Evolutionary conservation across 192 early-diverging fungal species (phyloP).

Genomic region (Coemansia sp.): DNA sequence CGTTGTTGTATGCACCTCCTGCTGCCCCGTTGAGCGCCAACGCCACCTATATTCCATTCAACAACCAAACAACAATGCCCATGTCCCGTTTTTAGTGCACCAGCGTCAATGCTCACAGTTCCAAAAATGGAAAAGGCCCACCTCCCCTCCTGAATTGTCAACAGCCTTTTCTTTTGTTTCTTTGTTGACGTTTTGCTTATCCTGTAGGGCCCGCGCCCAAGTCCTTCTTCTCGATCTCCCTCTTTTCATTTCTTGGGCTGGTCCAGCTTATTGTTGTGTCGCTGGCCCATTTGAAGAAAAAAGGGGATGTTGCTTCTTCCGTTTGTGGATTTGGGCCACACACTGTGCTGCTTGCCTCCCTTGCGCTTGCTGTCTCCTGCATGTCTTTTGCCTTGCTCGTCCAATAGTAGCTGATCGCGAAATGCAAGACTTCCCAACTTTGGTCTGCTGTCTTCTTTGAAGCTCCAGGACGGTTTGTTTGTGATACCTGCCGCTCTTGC

Average conservation of each 20-base stretch:
- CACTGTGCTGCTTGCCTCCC: too few species aligned
- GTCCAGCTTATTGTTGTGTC: slow-evolving; percentile 4
- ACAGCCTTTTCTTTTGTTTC: neutral
- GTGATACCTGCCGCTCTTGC: slow-evolving; percentile 1
- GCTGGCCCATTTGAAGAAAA: neutral
- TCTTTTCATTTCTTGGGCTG: neutral
- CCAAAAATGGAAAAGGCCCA: neutral
- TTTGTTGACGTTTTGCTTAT: neutral
- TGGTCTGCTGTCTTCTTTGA: slow-evolving; percentile 4
- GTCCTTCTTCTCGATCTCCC: slow-evolving; percentile 10
- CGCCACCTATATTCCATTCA: slow-evolving; percentile 28
- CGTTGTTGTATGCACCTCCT: slow-evolving; percentile 3
- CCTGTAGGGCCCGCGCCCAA: neutral
- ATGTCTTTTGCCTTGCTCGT: neutral
- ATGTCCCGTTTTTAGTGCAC: neutral
- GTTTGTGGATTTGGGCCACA: neutral
- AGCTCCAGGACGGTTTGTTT: neutral
- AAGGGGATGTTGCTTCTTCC: neutral
- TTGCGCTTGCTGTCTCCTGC: neutral
- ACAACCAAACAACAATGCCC: slow-evolving; percentile 2
- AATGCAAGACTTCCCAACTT: neutral
- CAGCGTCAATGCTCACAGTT: slow-evolving; percentile 1
- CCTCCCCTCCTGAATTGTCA: too few species aligned
- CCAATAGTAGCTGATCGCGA: neutral
- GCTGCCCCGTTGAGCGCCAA: slow-evolving; percentile 11